phyloP scores from a whole-genome alignment of 2,329 filamentous ascomycete species.

The Exophiala mesophila region DNA sequence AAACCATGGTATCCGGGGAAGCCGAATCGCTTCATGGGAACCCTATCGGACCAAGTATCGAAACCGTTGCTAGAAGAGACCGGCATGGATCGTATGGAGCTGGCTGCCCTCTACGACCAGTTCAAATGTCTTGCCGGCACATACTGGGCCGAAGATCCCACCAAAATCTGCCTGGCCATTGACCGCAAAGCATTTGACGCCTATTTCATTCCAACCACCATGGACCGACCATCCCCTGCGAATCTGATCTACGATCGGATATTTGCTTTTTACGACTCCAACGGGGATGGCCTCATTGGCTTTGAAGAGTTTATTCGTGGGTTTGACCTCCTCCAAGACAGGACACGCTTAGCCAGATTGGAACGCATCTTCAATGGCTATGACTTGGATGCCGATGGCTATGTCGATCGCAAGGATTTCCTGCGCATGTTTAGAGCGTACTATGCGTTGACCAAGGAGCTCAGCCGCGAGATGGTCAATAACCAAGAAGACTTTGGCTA shows the following conservation, averaged over 20 bases:
- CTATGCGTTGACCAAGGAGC: slow-evolving; percentile 83
- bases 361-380: slow-evolving; percentile 79
- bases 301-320: slow-evolving; percentile 89
- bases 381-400: slow-evolving; percentile 84
- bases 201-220: slow-evolving; percentile 80
- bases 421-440: slow-evolving; percentile 87
- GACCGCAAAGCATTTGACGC: slow-evolving; percentile 89
- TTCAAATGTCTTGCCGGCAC: slow-evolving; percentile 90
- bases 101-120: slow-evolving; percentile 94
- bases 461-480: slow-evolving; percentile 77
- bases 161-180: slow-evolving; percentile 73
- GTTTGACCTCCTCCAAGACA: slow-evolving; percentile 60
- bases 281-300: slow-evolving; percentile 80
- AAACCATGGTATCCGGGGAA: slow-evolving; percentile 86
- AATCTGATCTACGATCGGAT: slow-evolving; percentile 94
- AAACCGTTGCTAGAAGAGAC: slow-evolving; percentile 66
- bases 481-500: slow-evolving; percentile 73
- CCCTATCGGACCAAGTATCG: slow-evolving; percentile 63
- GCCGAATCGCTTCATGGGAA: slow-evolving; percentile 64
- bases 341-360: slow-evolving; percentile 59
- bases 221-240: slow-evolving; percentile 69
- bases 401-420: slow-evolving; percentile 79
- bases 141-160: slow-evolving; percentile 76
- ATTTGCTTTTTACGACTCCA: slow-evolving; percentile 93
- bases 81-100: slow-evolving; percentile 75